Base-by-base conservation (phyloP, 2,329 filamentous ascomycete species). In the Periconia macrospinosa region DNA sequence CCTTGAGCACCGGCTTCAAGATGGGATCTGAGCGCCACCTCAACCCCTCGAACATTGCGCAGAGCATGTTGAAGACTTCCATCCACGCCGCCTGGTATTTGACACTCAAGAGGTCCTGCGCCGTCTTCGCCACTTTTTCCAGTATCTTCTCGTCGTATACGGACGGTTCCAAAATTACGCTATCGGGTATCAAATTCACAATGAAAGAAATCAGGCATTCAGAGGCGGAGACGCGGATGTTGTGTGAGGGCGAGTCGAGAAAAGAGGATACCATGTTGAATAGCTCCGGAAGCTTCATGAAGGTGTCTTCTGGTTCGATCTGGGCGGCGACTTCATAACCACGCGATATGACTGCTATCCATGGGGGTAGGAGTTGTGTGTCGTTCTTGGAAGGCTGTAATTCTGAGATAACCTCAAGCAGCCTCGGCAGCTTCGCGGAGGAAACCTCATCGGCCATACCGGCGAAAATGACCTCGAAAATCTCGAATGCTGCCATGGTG, bases 401-500 rank as follows among this genome's bases (percentile, higher is more conserved):
- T 71, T 97, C 92, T 13, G 89, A 87, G 62, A 99, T 96, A 49
- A 94, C 92, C 59, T 96, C 92, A 65, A 97, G 83, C 13, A 99
- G 82, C 52, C 90, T 85, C 2, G 92, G 92, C 13, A 99, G 82
- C 76, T 97, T 99, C 1, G 91, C 85, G 2, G 92, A 95, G 0
- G 92, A 90, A 46, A 92, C 83, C 61, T 96, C 91, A 61, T 92
- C 89, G 15, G 87, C 85, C 88, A 99, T 92, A 8, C 92, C 89
- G 64, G 89, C 88, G 61, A 99, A 97, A 43, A 97, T 96, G 72
- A 96, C 89, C 73, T 99, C 94, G 66, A 99, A 99, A 3, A 97
- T 93, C 61, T 97, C 93, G 65, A 99, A 97, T 0, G 92, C 90
- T 11, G 91, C 89, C 88, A 97, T 95, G 30, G 92, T 96, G 80